Base-by-base conservation (phyloP, 164 flowering plant species). In the Tinospora cordifolia region DNA sequence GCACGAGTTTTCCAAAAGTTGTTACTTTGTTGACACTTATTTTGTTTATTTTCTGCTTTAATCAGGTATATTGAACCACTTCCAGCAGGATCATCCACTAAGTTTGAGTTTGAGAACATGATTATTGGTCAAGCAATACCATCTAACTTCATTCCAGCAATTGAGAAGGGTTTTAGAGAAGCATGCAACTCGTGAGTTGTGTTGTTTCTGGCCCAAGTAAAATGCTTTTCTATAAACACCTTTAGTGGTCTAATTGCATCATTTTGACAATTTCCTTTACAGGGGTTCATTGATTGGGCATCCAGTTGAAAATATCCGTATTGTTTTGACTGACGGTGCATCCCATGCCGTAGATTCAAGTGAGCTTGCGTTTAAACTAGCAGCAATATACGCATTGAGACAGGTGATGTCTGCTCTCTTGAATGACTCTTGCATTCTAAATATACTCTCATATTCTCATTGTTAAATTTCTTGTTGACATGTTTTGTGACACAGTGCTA, bases 261-360 rank as follows among this genome's bases (percentile, higher is more conserved):
- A 21, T 66, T 63, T 60, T 27, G 24, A 34, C 12, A 11, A 19
- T 38, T 64, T 39, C 49, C 49, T 74, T 26, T 81, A 62, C 83
- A 95, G 99, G 77, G 99, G 99, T 69, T 87, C 98, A 19, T 78
- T 95, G 72, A 95, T 95, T 64, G 99, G 97, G 67, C 91, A 90
- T 80, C 99, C 99, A 34, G 96, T 95, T 67, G 99, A 92, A 81
- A 81, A 88, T 80, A 51, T 92, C 13, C 93, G 93, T 51, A 62
- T 92, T 71, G 89, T 80, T 71, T 82, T 95, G 72, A 91, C 91
- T 6, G 99, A 95, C 79, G 99, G 99, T 76, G 91, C 96, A 70
- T 74, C 99, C 62, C 99, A 95, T 86, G 87, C 98, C 54, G 99
- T 95, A 77, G 99, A 95, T 87, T 95, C 98, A 68, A 95, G 99